These are phyloP conservation scores for Wilcoxina mikolae DNA, from an alignment of 495 filamentous ascomycete genomes.

Conservation along the genomic window DNA sequence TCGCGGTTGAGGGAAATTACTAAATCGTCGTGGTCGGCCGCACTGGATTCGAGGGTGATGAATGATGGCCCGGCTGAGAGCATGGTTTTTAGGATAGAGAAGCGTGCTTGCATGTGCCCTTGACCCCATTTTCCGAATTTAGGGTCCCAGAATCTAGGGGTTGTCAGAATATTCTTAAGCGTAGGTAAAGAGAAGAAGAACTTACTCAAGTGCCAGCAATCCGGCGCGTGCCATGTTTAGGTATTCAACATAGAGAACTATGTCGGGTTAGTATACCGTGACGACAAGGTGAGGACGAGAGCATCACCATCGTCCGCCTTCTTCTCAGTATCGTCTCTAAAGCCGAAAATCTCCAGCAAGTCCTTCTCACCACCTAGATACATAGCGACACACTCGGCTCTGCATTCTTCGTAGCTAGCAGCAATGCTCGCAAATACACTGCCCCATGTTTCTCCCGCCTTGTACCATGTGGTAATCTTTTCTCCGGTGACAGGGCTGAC, in stretches of 20 bases:
- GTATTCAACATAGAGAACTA: conserved; percentile 67
- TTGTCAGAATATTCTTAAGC: background rate
- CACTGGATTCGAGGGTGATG: conserved; percentile 57
- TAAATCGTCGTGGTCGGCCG: conserved; percentile 65
- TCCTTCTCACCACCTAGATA: conserved; percentile 75
- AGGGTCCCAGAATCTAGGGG: conserved; percentile 18
- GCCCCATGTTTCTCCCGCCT: conserved; percentile 87
- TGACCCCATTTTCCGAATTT: conserved; percentile 84
- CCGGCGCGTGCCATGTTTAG: conserved; percentile 87
- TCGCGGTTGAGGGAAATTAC: conserved; percentile 63
- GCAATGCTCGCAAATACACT: conserved; percentile 78
- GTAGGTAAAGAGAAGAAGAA: background rate
- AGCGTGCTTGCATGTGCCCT: conserved; percentile 87
- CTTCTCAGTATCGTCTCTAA: conserved; percentile 63
- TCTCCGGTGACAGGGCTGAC: conserved; percentile 62
- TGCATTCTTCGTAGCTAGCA: conserved; percentile 72
- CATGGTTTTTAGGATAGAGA: conserved; percentile 72
- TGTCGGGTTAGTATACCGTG: background rate
- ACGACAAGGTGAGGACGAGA: background rate
- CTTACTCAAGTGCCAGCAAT: conserved; percentile 54
- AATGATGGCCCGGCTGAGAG: conserved; percentile 71
- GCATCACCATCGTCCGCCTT: conserved; percentile 57
- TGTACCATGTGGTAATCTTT: conserved; percentile 73
- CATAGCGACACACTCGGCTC: conserved; percentile 75
- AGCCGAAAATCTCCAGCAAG: conserved; percentile 81